Evolutionary conservation across 805 yeast species (phyloP).

Genomic region (Ogataea pignaliae): DNA sequence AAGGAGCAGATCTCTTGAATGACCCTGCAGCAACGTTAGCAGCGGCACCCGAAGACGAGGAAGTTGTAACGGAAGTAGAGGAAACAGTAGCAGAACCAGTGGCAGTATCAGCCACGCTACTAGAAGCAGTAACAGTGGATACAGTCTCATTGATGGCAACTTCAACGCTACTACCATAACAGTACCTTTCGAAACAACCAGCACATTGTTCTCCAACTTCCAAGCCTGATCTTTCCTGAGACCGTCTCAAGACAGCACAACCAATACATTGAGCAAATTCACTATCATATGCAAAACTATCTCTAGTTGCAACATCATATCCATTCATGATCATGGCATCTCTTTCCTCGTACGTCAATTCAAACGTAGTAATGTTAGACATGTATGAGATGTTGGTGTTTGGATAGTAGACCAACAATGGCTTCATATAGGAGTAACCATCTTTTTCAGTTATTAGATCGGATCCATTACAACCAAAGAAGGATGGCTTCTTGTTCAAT

Average conservation of each 20-base stretch:
- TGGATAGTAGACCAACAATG: constrained; percentile 71
- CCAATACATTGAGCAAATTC: constrained; percentile 73
- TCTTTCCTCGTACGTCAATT: constrained; percentile 55
- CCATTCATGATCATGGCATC: constrained; percentile 64
- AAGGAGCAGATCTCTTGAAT: too few relatives aligned
- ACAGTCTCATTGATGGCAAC: constrained; percentile 2
- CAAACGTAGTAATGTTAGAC: constrained; percentile 61
- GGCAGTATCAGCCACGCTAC: too few relatives aligned
- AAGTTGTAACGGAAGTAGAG: too few relatives aligned
- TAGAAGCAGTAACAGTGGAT: not conserved
- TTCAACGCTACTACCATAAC: constrained; percentile 36
- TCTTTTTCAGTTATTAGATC: constrained; percentile 40
- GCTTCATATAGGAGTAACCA: constrained; percentile 42
- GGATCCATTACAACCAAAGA: constrained; percentile 74
- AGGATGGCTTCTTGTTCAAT: constrained; percentile 60
- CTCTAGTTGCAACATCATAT: constrained; percentile 57
- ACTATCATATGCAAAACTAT: constrained; percentile 52
- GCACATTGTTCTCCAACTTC: constrained; percentile 60
- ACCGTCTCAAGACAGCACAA: constrained; percentile 76
- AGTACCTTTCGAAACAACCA: constrained; percentile 62
- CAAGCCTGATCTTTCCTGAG: constrained; percentile 58
- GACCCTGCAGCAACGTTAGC: too few relatives aligned
- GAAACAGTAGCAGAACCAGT: too few relatives aligned
- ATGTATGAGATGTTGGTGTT: constrained; percentile 54
- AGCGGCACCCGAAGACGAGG: too few relatives aligned